Evolutionary conservation across 2,329 filamentous ascomycete genomes (phyloP).

Genomic region (Huntiella savannae): DNA sequence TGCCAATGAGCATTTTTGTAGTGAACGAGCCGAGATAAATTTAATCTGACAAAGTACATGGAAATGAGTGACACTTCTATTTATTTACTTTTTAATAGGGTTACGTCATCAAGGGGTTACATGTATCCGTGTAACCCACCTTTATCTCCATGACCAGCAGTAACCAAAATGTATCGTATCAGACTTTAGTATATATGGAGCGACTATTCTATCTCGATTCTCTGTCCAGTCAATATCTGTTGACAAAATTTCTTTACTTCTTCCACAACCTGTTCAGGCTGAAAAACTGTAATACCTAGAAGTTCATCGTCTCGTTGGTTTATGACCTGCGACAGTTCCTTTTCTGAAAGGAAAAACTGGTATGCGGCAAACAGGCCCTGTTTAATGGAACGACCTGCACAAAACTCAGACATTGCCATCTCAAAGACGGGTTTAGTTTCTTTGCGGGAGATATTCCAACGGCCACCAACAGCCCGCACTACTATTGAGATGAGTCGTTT

Average conservation of each 20-base stretch:
- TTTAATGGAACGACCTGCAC: background rate
- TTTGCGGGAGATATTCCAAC: background rate
- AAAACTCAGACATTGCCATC: conserved; percentile 4
- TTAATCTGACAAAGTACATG: too few species aligned
- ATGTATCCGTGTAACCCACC: too few species aligned
- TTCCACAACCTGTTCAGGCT: background rate
- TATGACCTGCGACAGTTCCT: background rate
- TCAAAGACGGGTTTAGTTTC: background rate
- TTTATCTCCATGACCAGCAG: too few species aligned
- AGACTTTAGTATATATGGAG: too few species aligned
- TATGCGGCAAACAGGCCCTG: background rate
- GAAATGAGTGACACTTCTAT: too few species aligned
- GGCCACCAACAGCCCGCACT: background rate
- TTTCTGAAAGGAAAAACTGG: background rate
- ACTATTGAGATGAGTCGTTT: background rate
- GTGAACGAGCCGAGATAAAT: too few species aligned
- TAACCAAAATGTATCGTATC: too few species aligned
- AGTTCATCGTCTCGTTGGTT: background rate
- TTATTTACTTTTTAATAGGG: too few species aligned
- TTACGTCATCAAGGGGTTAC: too few species aligned
- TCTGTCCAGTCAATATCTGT: background rate
- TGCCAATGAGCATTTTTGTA: conserved; percentile 48
- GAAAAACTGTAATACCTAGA: background rate
- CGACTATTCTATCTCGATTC: background rate
- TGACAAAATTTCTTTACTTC: background rate